Conservation (phyloP, 441 rosid species). For the Breynia disticha region DNA sequence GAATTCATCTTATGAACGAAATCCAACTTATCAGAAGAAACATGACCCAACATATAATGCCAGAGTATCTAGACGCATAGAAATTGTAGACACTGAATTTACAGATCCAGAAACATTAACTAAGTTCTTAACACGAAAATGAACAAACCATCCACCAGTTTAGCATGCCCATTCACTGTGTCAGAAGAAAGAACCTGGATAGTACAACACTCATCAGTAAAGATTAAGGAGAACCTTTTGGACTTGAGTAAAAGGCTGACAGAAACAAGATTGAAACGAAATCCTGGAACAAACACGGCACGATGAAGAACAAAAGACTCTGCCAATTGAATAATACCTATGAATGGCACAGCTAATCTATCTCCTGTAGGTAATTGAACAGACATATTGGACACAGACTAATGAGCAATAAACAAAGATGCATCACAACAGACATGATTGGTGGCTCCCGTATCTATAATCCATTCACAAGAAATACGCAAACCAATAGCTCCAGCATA, state of each 20-base stretch:
- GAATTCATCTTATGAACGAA: too few species aligned
- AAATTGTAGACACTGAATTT: too few species aligned
- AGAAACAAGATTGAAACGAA: conserved; percentile 7
- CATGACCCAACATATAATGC: too few species aligned
- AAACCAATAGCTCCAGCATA: too few species aligned
- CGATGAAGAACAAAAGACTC: conserved; percentile 1
- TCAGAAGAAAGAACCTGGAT: neutral
- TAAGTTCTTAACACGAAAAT: too few species aligned
- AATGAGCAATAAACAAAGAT: neutral
- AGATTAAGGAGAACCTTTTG: conserved; percentile 2
- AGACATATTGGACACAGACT: neutral
- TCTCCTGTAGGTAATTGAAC: conserved; percentile 5
- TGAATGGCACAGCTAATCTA: neutral
- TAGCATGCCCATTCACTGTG: neutral
- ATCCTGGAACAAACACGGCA: neutral
- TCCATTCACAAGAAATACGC: too few species aligned
- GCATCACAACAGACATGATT: neutral
- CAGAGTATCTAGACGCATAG: too few species aligned
- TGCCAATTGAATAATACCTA: neutral
- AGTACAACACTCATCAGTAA: neutral
- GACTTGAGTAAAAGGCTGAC: neutral
- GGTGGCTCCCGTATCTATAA: neutral
- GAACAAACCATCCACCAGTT: too few species aligned
- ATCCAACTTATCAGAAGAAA: too few species aligned
- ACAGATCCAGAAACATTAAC: too few species aligned